Evolutionary conservation across 2,329 filamentous ascomycete species (phyloP), one percentile per base, ranked within the genome.

Genomic region (Leptographium flavum): DNA sequence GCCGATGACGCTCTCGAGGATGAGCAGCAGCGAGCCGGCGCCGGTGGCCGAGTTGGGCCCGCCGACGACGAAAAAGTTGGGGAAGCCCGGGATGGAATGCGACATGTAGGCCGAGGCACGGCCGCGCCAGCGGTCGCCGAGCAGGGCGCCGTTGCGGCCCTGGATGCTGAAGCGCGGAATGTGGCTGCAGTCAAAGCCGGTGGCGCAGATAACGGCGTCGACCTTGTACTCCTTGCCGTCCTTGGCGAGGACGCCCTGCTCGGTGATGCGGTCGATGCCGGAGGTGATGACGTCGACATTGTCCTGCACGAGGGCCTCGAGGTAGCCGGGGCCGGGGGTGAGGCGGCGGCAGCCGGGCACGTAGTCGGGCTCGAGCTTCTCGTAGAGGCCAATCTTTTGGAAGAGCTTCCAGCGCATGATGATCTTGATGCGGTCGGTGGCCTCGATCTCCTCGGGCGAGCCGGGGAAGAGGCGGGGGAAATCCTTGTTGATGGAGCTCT

Each of bases 161-260:
- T 69, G 55, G 22, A 74, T 56, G 2, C 69, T 70, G 49, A 72
- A 74, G 1, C 66, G 62, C 6, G 71, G 70, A 9, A 61, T 55
- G 54, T 73, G 74, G 2, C 67, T 70, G 7, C 65, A 68, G 52
- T 75, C 65, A 52, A 74, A 76, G 2, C 72, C 71, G 0, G 71
- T 75, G 13, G 72, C 73, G 47, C 71, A 74, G 42, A 78, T 62
- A 21, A 79, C 66, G 10, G 65, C 63, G 53, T 79, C 75, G 17
- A 73, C 66, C 27, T 69, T 62, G 42, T 70, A 56, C 21, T 68
- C 56, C 31, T 64, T 54, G 19, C 69, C 71, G 7, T 65, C 64
- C 1, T 59, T 60, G 31, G 73, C 58, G 53, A 67, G 56, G 43
- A 75, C 57, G 17, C 73, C 67, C 21, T 65, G 62, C 17, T 63